Conservation (phyloP, 257 asterid species). For the Petunia secreta region DNA sequence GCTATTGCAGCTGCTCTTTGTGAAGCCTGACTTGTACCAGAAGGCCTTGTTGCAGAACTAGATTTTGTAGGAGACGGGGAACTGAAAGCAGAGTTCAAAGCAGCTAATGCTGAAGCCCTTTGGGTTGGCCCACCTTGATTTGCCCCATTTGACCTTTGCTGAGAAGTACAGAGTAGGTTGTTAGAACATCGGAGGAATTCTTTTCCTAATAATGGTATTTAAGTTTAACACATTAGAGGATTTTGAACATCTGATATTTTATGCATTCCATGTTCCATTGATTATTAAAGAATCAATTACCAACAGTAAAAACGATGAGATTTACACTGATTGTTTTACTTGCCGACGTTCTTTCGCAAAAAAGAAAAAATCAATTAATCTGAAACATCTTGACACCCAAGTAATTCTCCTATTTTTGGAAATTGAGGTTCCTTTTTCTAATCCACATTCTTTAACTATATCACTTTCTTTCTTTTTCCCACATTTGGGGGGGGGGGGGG, state of each 20-base stretch:
- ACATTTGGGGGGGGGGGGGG: not conserved
- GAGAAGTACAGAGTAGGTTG: constrained; percentile 21
- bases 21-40: constrained; percentile 62
- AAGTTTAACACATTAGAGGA: too few species aligned
- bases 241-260: not conserved
- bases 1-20: constrained; percentile 98
- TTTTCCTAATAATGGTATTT: too few species aligned
- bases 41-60: constrained; percentile 50
- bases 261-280: not conserved
- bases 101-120: constrained; percentile 98
- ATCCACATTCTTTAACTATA: not conserved
- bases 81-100: constrained; percentile 85
- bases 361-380: not conserved
- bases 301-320: not conserved
- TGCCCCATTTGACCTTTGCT: constrained; percentile 75
- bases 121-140: constrained; percentile 90
- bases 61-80: constrained; percentile 62
- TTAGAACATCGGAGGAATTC: not conserved
- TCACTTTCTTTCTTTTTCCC: not conserved
- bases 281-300: not conserved
- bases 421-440: not conserved
- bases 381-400: not conserved
- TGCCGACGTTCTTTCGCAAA: not conserved
- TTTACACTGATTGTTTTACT: not conserved
- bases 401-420: not conserved